A percentile compares a stretch with the other conserved stretches of the same genome.
phyloP scores from a whole-genome alignment of 441 rosid species.

The Pelargonium fulgidum region DNA sequence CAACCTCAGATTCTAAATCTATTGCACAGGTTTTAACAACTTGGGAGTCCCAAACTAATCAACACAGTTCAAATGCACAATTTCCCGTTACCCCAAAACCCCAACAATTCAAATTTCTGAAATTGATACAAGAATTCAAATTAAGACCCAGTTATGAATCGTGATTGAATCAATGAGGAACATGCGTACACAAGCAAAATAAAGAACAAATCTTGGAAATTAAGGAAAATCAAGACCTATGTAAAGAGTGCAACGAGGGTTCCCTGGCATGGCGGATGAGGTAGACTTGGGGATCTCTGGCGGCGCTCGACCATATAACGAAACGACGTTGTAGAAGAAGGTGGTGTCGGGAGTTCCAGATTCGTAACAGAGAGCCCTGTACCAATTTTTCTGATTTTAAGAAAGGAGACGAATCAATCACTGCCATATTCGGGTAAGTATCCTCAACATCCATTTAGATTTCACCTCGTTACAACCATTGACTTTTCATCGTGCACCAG shows the following conservation, averaged over 20 bases:
- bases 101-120: background rate
- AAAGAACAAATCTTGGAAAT: background rate
- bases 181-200: background rate
- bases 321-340: no score
- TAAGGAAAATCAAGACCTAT: constrained; percentile 30
- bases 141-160: background rate
- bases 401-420: no score
- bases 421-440: no score
- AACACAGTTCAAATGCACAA: background rate
- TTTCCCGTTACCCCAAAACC: background rate
- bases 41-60: background rate
- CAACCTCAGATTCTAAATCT: background rate
- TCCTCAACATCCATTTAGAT: no score
- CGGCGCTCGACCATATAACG: background rate
- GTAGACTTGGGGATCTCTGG: background rate
- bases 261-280: constrained; percentile 35
- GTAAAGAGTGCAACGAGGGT: constrained; percentile 45
- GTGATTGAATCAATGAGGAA: background rate
- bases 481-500: no score
- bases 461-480: no score
- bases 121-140: background rate
- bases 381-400: no score
- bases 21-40: background rate
- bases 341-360: background rate
- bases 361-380: background rate